Percentiles rank a stretch among this genome's conserved stretches.
These are phyloP conservation scores for Ophiorrhiza pumila DNA, from an alignment of 257 asterid genomes.

Conservation along the genomic window DNA sequence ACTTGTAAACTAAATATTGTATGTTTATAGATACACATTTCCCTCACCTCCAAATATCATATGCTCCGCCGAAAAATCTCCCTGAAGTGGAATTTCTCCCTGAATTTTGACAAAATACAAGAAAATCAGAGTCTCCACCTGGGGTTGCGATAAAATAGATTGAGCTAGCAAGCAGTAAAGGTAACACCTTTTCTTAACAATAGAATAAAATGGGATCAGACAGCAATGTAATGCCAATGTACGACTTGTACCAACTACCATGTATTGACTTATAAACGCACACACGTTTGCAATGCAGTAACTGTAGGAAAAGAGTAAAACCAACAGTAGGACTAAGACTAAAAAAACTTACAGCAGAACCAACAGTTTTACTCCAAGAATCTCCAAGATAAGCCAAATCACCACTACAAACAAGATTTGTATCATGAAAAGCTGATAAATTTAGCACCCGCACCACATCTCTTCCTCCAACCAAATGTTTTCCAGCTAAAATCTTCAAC, in stretches of 20 bases:
- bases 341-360: constrained; percentile 73
- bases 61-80: constrained; percentile 97
- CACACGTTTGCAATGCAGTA: too few relatives aligned
- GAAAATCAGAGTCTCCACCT: background rate
- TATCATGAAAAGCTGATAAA: constrained; percentile 89
- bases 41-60: constrained; percentile 92
- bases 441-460: constrained; percentile 85
- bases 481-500: constrained; percentile 91
- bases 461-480: constrained; percentile 95
- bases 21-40: background rate
- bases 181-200: background rate
- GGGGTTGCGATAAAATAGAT: background rate
- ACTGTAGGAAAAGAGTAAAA: background rate
- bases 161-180: background rate
- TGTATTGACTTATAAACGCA: too few relatives aligned
- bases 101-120: constrained; percentile 28
- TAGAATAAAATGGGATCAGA: background rate
- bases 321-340: background rate
- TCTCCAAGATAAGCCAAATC: constrained; percentile 91
- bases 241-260: too few relatives aligned
- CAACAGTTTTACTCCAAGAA: constrained; percentile 83
- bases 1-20: background rate
- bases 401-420: constrained; percentile 79
- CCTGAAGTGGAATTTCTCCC: constrained; percentile 99
- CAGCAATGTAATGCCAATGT: background rate